Percentiles rank a stretch among this genome's conserved stretches.
phyloP scores from a whole-genome alignment of 192 early-diverging fungal genomes.

The Podila verticillata region DNA sequence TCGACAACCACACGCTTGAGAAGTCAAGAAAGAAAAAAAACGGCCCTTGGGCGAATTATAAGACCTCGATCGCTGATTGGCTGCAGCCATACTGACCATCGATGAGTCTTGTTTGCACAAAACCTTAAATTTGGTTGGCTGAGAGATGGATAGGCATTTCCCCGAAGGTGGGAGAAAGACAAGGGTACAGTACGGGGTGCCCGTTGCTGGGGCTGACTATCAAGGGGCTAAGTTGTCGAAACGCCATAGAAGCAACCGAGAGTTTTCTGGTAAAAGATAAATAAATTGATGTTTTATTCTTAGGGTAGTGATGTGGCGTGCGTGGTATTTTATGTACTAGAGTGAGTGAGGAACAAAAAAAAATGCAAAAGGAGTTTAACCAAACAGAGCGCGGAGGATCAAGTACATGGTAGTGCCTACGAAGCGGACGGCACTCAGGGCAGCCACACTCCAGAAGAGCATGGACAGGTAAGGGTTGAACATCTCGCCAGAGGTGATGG shows the following conservation, averaged over 20 bases:
- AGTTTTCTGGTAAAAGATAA: no score
- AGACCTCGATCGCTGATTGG: not conserved
- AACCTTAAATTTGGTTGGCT: not conserved
- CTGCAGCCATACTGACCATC: not conserved
- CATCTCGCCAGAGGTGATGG: slow-evolving; percentile 21
- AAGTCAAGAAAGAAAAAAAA: no score
- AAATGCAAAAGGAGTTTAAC: slow-evolving; percentile 35
- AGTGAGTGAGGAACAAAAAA: not conserved
- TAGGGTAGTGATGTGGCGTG: not conserved
- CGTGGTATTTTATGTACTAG: not conserved
- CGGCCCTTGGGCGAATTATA: not conserved
- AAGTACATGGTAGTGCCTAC: slow-evolving; percentile 77
- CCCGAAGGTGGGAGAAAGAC: no score
- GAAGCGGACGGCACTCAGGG: slow-evolving; percentile 76
- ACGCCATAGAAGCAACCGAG: no score
- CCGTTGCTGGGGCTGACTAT: no score
- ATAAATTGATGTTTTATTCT: no score
- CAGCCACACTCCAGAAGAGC: slow-evolving; percentile 87
- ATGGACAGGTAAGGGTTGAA: slow-evolving; percentile 68
- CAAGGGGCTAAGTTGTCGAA: no score
- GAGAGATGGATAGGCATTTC: not conserved
- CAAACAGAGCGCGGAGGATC: slow-evolving; percentile 65
- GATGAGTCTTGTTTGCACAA: slow-evolving; percentile 3
- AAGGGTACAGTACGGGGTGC: no score
- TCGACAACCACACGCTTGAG: no score